Conservation (phyloP, 306 rosid genomes). For the Citrullus amarus region DNA sequence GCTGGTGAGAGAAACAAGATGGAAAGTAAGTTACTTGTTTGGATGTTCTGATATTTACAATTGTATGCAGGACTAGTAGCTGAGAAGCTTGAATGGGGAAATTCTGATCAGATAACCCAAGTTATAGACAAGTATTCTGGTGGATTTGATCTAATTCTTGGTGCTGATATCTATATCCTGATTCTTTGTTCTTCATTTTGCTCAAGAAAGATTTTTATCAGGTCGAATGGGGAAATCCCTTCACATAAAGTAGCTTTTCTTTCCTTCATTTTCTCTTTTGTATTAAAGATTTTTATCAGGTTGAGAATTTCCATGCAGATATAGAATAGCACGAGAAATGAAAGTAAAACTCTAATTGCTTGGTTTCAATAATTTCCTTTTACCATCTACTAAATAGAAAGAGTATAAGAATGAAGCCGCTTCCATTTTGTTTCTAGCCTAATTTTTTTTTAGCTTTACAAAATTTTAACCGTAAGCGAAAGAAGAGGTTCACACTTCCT, state of each 20-base stretch:
- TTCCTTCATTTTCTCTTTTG: background rate
- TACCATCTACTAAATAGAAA: background rate
- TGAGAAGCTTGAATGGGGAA: constrained; percentile 91
- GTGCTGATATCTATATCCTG: constrained; percentile 94
- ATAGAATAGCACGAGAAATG: background rate
- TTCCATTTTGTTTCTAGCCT: background rate
- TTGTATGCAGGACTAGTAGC: constrained; percentile 47
- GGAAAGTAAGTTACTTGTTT: constrained; percentile 3
- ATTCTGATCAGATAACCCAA: constrained; percentile 42
- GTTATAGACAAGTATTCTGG: constrained; percentile 47
- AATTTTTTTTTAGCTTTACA: background rate
- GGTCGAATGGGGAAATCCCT: background rate
- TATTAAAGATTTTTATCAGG: background rate
- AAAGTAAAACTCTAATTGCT: background rate
- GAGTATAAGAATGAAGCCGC: background rate
- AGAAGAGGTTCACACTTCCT: background rate
- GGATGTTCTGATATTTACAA: background rate
- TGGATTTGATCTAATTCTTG: constrained; percentile 75
- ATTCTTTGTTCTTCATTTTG: constrained; percentile 8
- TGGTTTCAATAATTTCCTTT: background rate
- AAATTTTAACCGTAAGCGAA: background rate
- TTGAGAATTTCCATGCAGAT: background rate
- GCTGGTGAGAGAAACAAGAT: constrained; percentile 41
- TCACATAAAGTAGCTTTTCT: background rate
- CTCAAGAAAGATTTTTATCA: background rate